Evolutionary conservation across 257 asterid genomes (phyloP).

Genomic region (Linderniella brevidens): DNA sequence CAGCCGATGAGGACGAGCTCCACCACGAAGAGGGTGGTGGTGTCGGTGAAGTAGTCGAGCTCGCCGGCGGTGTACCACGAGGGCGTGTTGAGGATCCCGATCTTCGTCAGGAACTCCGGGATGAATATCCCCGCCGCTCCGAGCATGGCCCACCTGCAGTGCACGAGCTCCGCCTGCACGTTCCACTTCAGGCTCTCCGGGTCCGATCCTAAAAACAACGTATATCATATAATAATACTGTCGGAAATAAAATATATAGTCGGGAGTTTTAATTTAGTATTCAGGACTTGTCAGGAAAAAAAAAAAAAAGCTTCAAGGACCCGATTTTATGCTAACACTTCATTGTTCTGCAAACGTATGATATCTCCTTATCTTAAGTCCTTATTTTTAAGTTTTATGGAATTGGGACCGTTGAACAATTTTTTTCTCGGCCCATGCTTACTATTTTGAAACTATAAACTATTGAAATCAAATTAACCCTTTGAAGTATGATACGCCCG

Average conservation of each 20-base stretch:
- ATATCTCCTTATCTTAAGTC: too few species aligned
- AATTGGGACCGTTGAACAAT: too few species aligned
- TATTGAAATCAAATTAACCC: too few species aligned
- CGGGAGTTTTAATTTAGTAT: neutral
- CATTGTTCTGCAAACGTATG: too few species aligned
- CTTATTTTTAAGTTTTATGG: too few species aligned
- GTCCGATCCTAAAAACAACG: slow-evolving; percentile 47
- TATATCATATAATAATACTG: slow-evolving; percentile 4
- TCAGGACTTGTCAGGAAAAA: too few species aligned
- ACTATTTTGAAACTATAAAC: too few species aligned
- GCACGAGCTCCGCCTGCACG: slow-evolving; percentile 77
- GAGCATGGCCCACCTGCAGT: slow-evolving; percentile 97
- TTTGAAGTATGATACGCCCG: too few species aligned
- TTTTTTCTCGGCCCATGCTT: too few species aligned
- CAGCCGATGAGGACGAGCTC: slow-evolving; percentile 88
- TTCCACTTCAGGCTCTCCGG: slow-evolving; percentile 94
- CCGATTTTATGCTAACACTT: too few species aligned
- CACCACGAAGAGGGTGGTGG: slow-evolving; percentile 65
- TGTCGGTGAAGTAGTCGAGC: slow-evolving; percentile 84
- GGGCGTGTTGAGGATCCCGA: slow-evolving; percentile 84
- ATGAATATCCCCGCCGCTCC: slow-evolving; percentile 98
- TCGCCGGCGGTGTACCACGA: slow-evolving; percentile 99
- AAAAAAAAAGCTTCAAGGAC: too few species aligned
- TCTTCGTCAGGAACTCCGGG: slow-evolving; percentile 85
- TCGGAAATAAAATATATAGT: too few species aligned